Base-by-base conservation (phyloP, 306 rosid species). In the Parietaria judaica region DNA sequence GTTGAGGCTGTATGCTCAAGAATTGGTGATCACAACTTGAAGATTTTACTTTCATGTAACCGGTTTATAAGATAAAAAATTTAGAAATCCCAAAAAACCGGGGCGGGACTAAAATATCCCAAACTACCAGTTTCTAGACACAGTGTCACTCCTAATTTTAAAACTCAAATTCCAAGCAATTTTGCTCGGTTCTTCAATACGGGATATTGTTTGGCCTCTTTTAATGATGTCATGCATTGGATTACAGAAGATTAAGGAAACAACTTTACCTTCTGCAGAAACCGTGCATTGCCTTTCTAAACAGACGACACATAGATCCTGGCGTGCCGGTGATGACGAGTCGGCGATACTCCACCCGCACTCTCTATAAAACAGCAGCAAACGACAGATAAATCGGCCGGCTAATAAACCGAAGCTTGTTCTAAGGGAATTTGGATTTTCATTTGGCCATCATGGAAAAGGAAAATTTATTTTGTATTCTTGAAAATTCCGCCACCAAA, bases 231-330 rank as follows among this genome's bases (percentile, higher is more conserved):
- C 31, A 23, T 2, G 31, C 2, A 23, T 23, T 23, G 31, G 31
- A 23, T 23, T 23, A 23, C 31, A 23, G 31, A 23, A 0, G 31
- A 23, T 23, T 23, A 23, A 1, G 31, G 31, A 41, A 41, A 41
- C 45, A 3, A 41, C 45, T 41, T 7, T 86, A 92, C 99, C 99
- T 92, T 86, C 84, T 7, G 88, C 99, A 65, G 94, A 86, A 13
- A 92, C 96, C 36, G 84, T 76, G 68, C 99, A 92, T 64, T 79
- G 77, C 70, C 96, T 84, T 81, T 92, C 99, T 76, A 92, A 76
- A 76, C 99, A 92, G 57, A 92, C 99, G 31, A 87, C 92, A 51
- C 99, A 92, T 41, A 94, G 99, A 74, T 92, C 96, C 60, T 71
- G 74, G 72, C 94, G 82, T 52, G 81, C n/a, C 8, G 79, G 76